phyloP scores from a whole-genome alignment of 1,139 yeast species.

The Spathaspora sp. region DNA sequence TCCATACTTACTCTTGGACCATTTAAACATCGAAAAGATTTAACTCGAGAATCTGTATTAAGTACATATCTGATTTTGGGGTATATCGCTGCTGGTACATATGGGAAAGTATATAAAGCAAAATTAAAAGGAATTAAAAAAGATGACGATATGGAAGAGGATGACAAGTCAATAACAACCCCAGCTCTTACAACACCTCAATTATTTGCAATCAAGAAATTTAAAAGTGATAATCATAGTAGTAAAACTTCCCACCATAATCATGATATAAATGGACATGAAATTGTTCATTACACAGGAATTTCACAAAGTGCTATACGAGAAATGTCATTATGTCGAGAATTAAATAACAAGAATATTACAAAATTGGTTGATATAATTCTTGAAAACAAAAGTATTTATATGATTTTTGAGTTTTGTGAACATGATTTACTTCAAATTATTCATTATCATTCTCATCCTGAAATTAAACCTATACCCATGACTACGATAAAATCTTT shows the following conservation, averaged over 20 bases:
- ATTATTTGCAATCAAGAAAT: constrained; percentile 86
- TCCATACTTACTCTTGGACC: constrained; percentile 72
- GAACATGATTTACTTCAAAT: constrained; percentile 94
- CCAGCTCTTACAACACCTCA: constrained; percentile 18
- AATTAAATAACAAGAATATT: constrained; percentile 75
- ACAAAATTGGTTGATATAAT: constrained; percentile 80
- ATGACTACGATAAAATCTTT: constrained; percentile 76
- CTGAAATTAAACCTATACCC: constrained; percentile 77
- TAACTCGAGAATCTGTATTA: constrained; percentile 66
- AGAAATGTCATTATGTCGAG: constrained; percentile 94
- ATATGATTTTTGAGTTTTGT: constrained; percentile 93
- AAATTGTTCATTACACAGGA: constrained; percentile 86
- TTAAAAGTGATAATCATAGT: constrained; percentile 84
- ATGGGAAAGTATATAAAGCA: constrained; percentile 96
- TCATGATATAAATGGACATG: constrained; percentile 60
- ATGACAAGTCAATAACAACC: not conserved
- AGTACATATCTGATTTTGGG: constrained; percentile 87
- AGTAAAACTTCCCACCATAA: constrained; percentile 32
- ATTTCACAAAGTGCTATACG: constrained; percentile 95
- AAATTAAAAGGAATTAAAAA: constrained; percentile 35
- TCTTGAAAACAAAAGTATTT: constrained; percentile 87
- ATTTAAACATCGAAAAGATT: constrained; percentile 70
- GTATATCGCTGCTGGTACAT: constrained; percentile 97
- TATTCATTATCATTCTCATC: constrained; percentile 91
- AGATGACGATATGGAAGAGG: constrained; percentile 8